Evolutionary conservation across 2,329 filamentous ascomycete genomes (phyloP).

Genomic region (Ampelomyces quisqualis): DNA sequence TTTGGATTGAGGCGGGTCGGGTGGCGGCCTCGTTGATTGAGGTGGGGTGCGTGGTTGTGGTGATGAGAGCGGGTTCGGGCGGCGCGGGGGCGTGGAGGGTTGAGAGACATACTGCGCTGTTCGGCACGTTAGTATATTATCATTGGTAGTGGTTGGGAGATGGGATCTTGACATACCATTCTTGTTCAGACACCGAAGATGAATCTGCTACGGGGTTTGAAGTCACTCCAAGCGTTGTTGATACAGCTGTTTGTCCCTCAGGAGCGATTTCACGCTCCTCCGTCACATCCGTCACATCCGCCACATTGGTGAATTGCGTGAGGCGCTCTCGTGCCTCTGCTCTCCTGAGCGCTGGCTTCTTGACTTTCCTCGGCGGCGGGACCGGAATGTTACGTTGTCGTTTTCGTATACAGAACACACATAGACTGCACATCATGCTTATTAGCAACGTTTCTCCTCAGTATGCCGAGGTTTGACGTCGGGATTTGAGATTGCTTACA

Average conservation of each 20-base stretch:
- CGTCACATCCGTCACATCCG: constrained; percentile 9
- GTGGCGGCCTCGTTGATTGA: neutral
- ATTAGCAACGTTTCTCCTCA: constrained; percentile 4
- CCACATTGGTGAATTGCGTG: constrained; percentile 23
- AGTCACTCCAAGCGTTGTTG: neutral
- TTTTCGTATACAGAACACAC: constrained; percentile 25
- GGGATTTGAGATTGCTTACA: constrained; percentile 27
- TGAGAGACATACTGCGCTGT: constrained; percentile 38
- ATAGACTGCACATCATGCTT: constrained; percentile 14
- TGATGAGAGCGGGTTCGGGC: constrained; percentile 30
- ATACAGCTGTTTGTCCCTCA: constrained; percentile 3
- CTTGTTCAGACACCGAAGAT: constrained; percentile 24
- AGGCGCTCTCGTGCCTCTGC: constrained; percentile 27
- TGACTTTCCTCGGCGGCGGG: constrained; percentile 7
- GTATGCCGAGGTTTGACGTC: neutral
- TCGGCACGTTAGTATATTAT: constrained; percentile 6
- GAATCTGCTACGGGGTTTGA: constrained; percentile 7
- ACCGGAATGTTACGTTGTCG: constrained; percentile 9
- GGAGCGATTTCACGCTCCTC: neutral
- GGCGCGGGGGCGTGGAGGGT: constrained; percentile 27
- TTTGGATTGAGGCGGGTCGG: neutral
- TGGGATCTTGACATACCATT: constrained; percentile 25
- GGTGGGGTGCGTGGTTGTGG: constrained; percentile 6
- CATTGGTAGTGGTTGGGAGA: neutral
- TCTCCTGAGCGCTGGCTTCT: constrained; percentile 19